Evolutionary conservation across 805 yeast genomes (phyloP).

Genomic region (Yarrowia porcina): DNA sequence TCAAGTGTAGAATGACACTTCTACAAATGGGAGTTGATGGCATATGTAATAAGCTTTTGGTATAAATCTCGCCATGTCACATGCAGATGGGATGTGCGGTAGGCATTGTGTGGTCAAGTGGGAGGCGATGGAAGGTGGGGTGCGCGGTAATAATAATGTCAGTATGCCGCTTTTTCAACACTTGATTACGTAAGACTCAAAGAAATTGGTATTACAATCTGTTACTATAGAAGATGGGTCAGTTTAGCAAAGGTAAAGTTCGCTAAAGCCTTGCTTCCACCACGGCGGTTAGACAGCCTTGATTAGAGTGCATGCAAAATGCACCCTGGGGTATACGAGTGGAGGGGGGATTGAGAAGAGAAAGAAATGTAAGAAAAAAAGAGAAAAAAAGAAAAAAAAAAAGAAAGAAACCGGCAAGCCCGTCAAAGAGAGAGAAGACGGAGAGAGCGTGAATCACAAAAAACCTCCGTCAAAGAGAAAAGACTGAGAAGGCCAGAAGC

Average conservation of each 20-base stretch:
- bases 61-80: constrained; percentile 21
- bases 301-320: not conserved
- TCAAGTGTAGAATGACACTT: not conserved
- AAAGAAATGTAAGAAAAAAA: not conserved
- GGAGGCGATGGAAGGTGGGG: not conserved
- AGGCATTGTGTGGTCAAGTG: not conserved
- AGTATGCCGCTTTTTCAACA: not conserved
- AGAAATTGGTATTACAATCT: not conserved
- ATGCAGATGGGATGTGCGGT: not conserved
- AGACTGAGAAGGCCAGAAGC: too few relatives aligned
- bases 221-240: too few relatives aligned
- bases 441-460: not conserved
- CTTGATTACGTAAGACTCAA: too few relatives aligned
- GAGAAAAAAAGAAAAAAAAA: too few relatives aligned
- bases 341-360: not conserved
- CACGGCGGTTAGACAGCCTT: not conserved
- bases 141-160: not conserved
- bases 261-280: not conserved
- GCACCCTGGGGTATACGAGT: not conserved
- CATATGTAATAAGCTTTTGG: constrained; percentile 9
- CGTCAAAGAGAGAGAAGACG: not conserved
- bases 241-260: not conserved
- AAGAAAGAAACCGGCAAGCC: too few relatives aligned
- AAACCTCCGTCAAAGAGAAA: too few relatives aligned
- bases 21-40: not conserved